These are phyloP conservation scores for Saccharomyces hybrid DNA, from an alignment of 1,139 yeast species.

Conservation along the genomic window DNA sequence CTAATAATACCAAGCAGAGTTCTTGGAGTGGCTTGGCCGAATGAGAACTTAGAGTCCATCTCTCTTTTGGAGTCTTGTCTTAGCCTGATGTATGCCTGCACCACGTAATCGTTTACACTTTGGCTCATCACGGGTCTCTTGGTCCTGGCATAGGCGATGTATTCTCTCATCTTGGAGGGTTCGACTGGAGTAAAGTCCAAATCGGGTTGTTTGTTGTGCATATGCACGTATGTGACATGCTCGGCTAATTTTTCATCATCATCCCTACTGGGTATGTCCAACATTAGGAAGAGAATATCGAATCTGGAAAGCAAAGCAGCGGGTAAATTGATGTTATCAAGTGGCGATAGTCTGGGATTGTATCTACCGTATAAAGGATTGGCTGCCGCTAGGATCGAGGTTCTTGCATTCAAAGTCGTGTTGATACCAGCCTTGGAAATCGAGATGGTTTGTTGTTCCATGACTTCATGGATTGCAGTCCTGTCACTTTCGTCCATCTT, in stretches of 20 bases:
- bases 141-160: slow-evolving; percentile 76
- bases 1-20: slow-evolving; percentile 86
- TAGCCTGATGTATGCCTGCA: slow-evolving; percentile 79
- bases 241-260: slow-evolving; percentile 79
- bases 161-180: slow-evolving; percentile 76
- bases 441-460: slow-evolving; percentile 98
- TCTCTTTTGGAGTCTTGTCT: slow-evolving; percentile 88
- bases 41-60: slow-evolving; percentile 61
- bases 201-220: slow-evolving; percentile 81
- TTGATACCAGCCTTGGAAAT: slow-evolving; percentile 97
- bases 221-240: slow-evolving; percentile 93
- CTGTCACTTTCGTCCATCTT: slow-evolving; percentile 97
- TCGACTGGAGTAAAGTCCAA: slow-evolving; percentile 70
- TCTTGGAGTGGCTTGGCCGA: slow-evolving; percentile 92
- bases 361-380: slow-evolving; percentile 95
- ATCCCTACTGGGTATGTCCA: slow-evolving; percentile 79
- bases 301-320: slow-evolving; percentile 95
- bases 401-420: slow-evolving; percentile 90
- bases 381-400: slow-evolving; percentile 95
- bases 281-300: slow-evolving; percentile 77
- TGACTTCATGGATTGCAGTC: slow-evolving; percentile 97
- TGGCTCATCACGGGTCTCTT: slow-evolving; percentile 82
- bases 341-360: slow-evolving; percentile 82
- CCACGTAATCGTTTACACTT: slow-evolving; percentile 82
- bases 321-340: slow-evolving; percentile 91